Evolutionary conservation across 2,329 filamentous ascomycete genomes (phyloP), one percentile per base, ranked within the genome.

Genomic region (Sclerotinia subarctica): DNA sequence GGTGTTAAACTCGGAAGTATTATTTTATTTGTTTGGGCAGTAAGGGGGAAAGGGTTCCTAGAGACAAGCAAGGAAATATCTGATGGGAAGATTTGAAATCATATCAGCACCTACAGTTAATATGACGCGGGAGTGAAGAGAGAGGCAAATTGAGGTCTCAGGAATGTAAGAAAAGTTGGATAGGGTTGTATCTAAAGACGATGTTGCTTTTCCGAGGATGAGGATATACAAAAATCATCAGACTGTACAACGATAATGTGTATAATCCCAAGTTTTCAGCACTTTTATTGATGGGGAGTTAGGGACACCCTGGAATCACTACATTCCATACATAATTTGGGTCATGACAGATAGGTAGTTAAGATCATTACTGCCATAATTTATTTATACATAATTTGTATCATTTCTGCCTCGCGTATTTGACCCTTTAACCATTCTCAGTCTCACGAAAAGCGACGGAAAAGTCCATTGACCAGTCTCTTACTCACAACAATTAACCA

Each of bases 241-340:
- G 52, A 70, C 64, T 71, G 64, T 68, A 69, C 60, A 63, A 69
- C 32, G 56, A 57, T 47, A 66, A 60, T 60, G 64, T 66, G 56
- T 69, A 66, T 70, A 66, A 44, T 19, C 46, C 17, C 58, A 35
- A 49, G 26, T 63, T 63, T 57, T 57, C 46, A 51, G 35, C 15
- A 17, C 17, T 29, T 56, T 49, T 56, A 44, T 59, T 11, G 44
- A 68, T 21, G 32, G 49, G 52, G 68, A 56, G 57, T 69, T 67
- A 15, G 49, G 56, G n/a, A 49, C 19, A 46, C 32, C 29, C 35
- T 24, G 13, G n/a, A 35, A 42, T 19, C 11, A 32, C 29, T 10
- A 32, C n/a, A n/a, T 57, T 58, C 46, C 59, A 44, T 21, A 47
- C 21, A 66, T 51, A 26, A 49, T 49, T 57, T 47, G 51, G 32